Evolutionary conservation across 768 basidiomycete species (phyloP).

Genomic region (Amanita polypyramis): DNA sequence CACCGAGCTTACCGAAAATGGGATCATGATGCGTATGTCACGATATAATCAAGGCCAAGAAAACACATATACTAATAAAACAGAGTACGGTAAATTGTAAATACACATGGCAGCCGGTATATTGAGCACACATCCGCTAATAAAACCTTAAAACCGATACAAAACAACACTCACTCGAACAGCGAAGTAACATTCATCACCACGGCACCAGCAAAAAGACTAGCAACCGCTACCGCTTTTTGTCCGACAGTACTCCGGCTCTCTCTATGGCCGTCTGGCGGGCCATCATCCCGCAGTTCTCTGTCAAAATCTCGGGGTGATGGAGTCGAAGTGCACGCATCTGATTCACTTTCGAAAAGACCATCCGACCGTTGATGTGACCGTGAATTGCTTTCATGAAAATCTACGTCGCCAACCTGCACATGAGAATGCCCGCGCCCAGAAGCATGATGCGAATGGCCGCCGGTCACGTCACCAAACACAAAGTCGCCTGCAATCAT

Average conservation of each 20-base stretch:
- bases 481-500: slow-evolving; percentile 85
- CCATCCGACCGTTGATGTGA: no score
- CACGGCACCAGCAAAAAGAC: slow-evolving; percentile 48
- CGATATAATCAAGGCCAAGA: background rate
- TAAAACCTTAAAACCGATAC: no score
- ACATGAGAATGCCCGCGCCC: slow-evolving; percentile 18
- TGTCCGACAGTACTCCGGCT: slow-evolving; percentile 17
- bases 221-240: slow-evolving; percentile 47
- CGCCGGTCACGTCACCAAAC: slow-evolving; percentile 47
- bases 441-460: slow-evolving; percentile 15
- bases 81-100: no score
- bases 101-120: no score
- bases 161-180: slow-evolving; percentile 20
- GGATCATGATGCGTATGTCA: background rate
- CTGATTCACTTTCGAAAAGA: no score
- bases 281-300: background rate
- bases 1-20: background rate
- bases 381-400: no score
- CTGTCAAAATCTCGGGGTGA: no score
- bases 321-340: no score
- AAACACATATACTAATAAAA: no score
- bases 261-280: slow-evolving; percentile 8
- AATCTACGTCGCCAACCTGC: background rate
- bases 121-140: no score
- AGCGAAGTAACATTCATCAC: slow-evolving; percentile 56